These are phyloP conservation scores for Panicum virgatum DNA, from an alignment of 202 grass and related monocot genomes.

Conservation along the genomic window DNA sequence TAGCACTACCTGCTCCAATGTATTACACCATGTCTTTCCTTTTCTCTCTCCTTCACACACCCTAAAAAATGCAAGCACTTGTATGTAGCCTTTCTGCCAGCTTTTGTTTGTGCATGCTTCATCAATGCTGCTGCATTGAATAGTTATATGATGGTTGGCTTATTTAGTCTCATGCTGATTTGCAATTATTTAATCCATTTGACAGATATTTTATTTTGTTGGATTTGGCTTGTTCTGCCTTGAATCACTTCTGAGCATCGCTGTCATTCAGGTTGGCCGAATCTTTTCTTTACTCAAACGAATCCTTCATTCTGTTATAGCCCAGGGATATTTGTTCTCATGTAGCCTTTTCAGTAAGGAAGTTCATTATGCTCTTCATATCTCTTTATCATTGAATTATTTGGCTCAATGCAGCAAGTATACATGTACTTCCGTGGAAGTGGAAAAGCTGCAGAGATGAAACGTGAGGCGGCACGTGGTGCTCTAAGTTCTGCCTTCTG, in stretches of 20 bases:
- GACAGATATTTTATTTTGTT: constrained; percentile 91
- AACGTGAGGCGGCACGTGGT: constrained; percentile 65
- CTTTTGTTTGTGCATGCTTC: background rate
- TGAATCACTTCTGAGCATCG: constrained; percentile 75
- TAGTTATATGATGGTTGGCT: constrained; percentile 14
- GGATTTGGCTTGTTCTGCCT: constrained; percentile 88
- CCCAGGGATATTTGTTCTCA: background rate
- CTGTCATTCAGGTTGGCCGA: constrained; percentile 69
- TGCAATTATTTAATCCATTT: constrained; percentile 26
- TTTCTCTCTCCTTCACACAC: too few species aligned
- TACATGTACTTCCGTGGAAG: constrained; percentile 97
- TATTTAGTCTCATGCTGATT: constrained; percentile 19
- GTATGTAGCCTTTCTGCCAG: constrained; percentile 14
- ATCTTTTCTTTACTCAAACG: background rate
- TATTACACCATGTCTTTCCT: too few species aligned
- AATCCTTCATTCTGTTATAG: background rate
- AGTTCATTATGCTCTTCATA: background rate
- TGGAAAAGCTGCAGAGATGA: constrained; percentile 81
- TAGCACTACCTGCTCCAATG: too few species aligned
- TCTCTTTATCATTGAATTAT: constrained; percentile 1
- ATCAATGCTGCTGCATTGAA: background rate
- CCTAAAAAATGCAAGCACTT: too few species aligned
- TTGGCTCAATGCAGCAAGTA: constrained; percentile 68
- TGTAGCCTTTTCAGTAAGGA: background rate
- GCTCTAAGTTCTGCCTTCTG: constrained; percentile 73